Evolutionary conservation across 2,329 filamentous ascomycete species (phyloP).

Genomic region (Hortaea werneckii): DNA sequence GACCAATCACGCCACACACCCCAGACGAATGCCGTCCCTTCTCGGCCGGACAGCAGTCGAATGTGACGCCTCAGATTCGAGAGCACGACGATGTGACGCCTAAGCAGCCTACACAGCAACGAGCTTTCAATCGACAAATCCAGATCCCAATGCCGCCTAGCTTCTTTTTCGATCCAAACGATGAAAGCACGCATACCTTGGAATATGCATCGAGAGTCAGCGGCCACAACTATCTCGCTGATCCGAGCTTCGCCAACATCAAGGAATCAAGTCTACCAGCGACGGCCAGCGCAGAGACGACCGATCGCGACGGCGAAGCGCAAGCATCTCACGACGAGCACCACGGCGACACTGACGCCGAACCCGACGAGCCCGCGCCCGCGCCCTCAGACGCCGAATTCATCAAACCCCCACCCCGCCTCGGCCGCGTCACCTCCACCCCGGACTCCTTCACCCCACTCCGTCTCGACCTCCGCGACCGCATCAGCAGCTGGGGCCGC

Average conservation of each 20-base stretch:
- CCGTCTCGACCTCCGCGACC: constrained; percentile 54
- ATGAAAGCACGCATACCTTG: constrained; percentile 35
- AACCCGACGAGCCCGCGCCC: not conserved
- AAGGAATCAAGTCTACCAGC: constrained; percentile 4
- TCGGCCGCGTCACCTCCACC: constrained; percentile 59
- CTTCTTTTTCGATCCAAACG: constrained; percentile 34
- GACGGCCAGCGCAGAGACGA: constrained; percentile 5
- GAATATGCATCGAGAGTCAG: constrained; percentile 38
- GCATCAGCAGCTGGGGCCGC: constrained; percentile 69
- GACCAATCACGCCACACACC: constrained; percentile 16
- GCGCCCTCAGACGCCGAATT: constrained; percentile 14
- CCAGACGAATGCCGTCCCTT: constrained; percentile 1
- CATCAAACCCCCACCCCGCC: constrained; percentile 30
- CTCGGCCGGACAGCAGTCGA: constrained; percentile 2
- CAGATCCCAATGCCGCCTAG: constrained; percentile 34
- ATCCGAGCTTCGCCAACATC: constrained; percentile 10
- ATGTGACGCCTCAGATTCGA: constrained; percentile 3
- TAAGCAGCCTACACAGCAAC: constrained; percentile 10
- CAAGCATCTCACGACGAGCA: not conserved
- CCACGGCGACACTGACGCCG: constrained; percentile 4
- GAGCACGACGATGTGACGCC: constrained; percentile 16
- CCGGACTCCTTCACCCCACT: constrained; percentile 56
- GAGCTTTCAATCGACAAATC: constrained; percentile 33
- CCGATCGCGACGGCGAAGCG: not conserved
- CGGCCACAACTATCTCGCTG: constrained; percentile 31